Base-by-base conservation (phyloP, 306 rosid genomes). In the Crataegus laevigata region DNA sequence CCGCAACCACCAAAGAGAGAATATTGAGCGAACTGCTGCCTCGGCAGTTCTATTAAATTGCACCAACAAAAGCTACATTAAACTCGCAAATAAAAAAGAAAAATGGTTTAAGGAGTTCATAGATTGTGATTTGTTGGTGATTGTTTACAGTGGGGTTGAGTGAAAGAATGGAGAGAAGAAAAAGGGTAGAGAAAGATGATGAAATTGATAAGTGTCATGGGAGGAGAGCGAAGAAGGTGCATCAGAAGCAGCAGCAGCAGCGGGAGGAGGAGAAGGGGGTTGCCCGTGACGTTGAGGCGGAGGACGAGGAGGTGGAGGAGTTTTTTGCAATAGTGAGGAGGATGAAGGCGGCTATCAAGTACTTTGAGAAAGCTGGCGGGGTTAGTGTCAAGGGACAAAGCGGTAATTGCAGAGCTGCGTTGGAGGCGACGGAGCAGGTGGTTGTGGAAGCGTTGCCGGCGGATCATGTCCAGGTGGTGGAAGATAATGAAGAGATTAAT, bases 271-370 rank as follows among this genome's bases (percentile, higher is more conserved):
- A 10, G n/a, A 74, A 68, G 40, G 71, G 52, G 64, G 57, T 1
- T 13, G 22, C 10, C 13, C 51, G 50, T 70, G 75, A 21, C 21
- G 79, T 59, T 29, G 87, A 88, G 17, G 73, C 88, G 34, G 93
- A 87, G 80, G 91, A 47, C 21, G 8, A 85, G 65, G 94, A 86
- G 78, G 93, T 91, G 64, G 97, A 91, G 75, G 97, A 91, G 67
- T 91, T 91, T 73, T 91, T 80, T 21, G 85, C 91, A 1, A 91
- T 91, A 17, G 80, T 91, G 26, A 75, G 91, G 83, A 80, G 97
- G 86, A 91, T 91, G 93, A 84, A 84, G 62, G 83, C 43, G 42
- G 97, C 89, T 0, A 89, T 91, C 0, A 88, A 85, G 69, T 91
- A 91, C 81, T 89, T 89, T 4, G 87, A 82, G 28, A 78, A 82